Conservation (phyloP, 2,329 filamentous ascomycete species). For the Fusarium nelsonii region DNA sequence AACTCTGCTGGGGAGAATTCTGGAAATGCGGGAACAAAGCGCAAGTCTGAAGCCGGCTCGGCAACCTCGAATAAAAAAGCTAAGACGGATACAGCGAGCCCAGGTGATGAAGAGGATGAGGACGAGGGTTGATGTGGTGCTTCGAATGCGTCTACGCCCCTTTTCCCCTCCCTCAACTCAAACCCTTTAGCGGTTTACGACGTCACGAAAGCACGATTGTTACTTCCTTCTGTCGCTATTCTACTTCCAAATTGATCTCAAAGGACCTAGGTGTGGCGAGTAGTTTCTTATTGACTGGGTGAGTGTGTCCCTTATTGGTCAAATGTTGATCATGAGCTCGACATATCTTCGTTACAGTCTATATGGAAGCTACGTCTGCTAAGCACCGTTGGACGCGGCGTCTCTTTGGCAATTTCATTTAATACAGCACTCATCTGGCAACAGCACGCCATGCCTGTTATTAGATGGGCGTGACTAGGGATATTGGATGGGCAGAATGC, state of each 20-base stretch:
- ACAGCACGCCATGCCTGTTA: constrained; percentile 51
- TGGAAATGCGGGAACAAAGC: constrained; percentile 63
- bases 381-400: neutral
- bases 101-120: constrained; percentile 58
- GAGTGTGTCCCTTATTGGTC: constrained; percentile 27
- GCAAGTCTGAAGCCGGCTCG: constrained; percentile 68
- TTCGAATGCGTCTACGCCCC: constrained; percentile 19
- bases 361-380: constrained; percentile 2
- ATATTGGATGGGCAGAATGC: constrained; percentile 57
- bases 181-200: constrained; percentile 52
- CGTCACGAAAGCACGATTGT: constrained; percentile 53
- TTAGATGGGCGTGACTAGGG: constrained; percentile 44
- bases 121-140: constrained; percentile 55
- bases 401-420: constrained; percentile 42
- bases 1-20: constrained; percentile 45
- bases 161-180: constrained; percentile 46
- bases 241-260: constrained; percentile 17
- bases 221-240: constrained; percentile 38
- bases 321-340: constrained; percentile 27
- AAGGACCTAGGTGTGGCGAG: constrained; percentile 8
- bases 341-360: constrained; percentile 35
- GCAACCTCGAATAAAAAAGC: constrained; percentile 68
- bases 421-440: constrained; percentile 57
- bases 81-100: constrained; percentile 61
- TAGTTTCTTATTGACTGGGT: constrained; percentile 20